Conservation (phyloP, 208 protist genomes). For the Trypanosoma scelopori region DNA sequence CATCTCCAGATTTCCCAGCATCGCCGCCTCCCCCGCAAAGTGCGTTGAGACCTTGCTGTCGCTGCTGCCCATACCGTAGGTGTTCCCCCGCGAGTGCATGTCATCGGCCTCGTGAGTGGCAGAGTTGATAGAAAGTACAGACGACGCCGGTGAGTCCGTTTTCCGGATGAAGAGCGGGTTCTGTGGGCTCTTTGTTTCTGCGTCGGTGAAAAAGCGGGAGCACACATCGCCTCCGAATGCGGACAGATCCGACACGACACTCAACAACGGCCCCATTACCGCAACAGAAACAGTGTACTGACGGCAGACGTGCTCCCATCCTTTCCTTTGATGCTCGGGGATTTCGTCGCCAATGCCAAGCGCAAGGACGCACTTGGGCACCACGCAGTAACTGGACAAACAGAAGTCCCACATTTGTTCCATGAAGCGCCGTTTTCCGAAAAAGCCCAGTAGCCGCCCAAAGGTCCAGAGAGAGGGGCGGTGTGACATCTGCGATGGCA, state of each 20-base stretch:
- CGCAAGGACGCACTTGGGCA: slow-evolving; percentile 16
- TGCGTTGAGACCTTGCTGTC: neutral
- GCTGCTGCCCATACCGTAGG: neutral
- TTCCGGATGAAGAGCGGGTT: slow-evolving; percentile 9
- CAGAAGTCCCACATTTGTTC: slow-evolving; percentile 54
- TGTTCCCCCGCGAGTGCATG: neutral
- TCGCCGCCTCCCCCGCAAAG: neutral
- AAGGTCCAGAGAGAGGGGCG: slow-evolving; percentile 32
- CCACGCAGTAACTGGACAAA: slow-evolving; percentile 41
- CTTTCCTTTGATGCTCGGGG: slow-evolving; percentile 11
- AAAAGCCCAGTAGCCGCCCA: slow-evolving; percentile 36
- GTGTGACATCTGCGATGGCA: neutral
- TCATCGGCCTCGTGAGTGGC: slow-evolving; percentile 9
- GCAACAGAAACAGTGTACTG: slow-evolving; percentile 16
- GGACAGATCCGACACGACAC: slow-evolving; percentile 15
- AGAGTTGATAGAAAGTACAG: slow-evolving; percentile 24
- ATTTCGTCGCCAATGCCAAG: neutral
- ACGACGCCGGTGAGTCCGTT: slow-evolving; percentile 3
- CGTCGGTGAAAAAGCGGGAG: slow-evolving; percentile 13
- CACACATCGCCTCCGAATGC: slow-evolving; percentile 9
- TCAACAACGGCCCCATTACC: slow-evolving; percentile 16
- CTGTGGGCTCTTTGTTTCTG: neutral
- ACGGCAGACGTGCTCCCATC: slow-evolving; percentile 6
- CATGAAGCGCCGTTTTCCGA: slow-evolving; percentile 39
- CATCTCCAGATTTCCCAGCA: slow-evolving; percentile 3